Percentiles rank a stretch among this genome's conserved stretches.
Conservation (phyloP, 306 rosid species). For the Glycine soja region DNA sequence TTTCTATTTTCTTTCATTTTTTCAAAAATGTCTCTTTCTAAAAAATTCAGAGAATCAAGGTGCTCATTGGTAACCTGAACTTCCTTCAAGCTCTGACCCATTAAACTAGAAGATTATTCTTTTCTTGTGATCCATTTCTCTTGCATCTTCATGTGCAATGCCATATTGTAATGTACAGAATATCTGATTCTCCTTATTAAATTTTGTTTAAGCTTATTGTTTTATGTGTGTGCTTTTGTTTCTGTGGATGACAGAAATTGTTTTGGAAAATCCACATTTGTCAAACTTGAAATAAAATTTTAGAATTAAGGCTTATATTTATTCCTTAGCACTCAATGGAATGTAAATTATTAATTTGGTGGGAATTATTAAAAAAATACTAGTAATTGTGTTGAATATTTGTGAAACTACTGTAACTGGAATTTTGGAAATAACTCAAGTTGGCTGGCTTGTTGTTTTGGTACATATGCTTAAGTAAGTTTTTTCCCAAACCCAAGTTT, state of each 20-base stretch:
- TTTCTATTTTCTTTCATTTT: neutral
- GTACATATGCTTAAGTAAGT: neutral
- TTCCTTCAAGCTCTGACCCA: slow-evolving; percentile 27
- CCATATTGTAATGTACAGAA: slow-evolving; percentile 27
- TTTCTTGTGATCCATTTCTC: slow-evolving; percentile 10
- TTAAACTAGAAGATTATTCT: slow-evolving; percentile 21
- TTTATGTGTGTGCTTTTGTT: too few species aligned
- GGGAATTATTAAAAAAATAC: neutral
- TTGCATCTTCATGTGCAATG: neutral
- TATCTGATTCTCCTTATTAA: neutral
- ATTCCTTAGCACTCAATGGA: neutral
- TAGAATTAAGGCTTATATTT: slow-evolving; percentile 19
- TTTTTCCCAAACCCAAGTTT: neutral
- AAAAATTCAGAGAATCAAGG: neutral
- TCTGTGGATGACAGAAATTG: neutral
- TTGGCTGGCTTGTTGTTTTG: neutral
- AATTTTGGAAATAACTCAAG: neutral
- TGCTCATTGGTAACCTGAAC: neutral
- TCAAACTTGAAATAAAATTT: slow-evolving; percentile 16
- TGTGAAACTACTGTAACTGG: slow-evolving; percentile 3
- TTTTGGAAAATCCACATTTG: slow-evolving; percentile 1
- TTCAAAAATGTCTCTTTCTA: slow-evolving; percentile 4
- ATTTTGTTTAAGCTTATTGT: neutral
- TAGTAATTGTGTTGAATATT: neutral
- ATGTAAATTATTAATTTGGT: slow-evolving; percentile 14